Evolutionary conservation across 495 filamentous ascomycete genomes (phyloP), one percentile per base, ranked within the genome.

Genomic region (Astrocystis sublimbata): DNA sequence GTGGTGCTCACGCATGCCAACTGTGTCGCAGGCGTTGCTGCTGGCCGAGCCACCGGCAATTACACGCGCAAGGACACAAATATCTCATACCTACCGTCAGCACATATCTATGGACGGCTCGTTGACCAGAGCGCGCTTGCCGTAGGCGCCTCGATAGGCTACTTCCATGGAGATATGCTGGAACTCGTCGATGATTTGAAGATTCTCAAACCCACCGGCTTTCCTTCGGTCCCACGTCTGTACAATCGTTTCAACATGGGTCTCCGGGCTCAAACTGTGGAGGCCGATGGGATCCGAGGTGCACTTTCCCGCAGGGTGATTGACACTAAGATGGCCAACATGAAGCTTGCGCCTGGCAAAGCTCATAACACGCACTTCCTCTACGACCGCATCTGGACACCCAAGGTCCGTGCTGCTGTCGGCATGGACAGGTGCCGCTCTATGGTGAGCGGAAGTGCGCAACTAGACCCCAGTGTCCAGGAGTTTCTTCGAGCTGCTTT

Each of bases 331-430:
- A 83, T 89, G 33, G 90, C 89, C 40, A 88, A 82, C 67, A 83
- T 98, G 76, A 85, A 87, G 59, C 81, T 89, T 51, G 83, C 88
- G 2, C 76, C 81, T 54, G 86, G 84, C 61, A 83, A 88, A 65
- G 88, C 90, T 36, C 87, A 88, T 42, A 91, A 92, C 78, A 88
- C 82, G 67, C 96, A 98, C 74, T 79, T 88, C 26, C 64, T 98
- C 63, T 98, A 92, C 73, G 94, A 98, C 71, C 87, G 91, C 35
- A 88, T 98, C 70, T 98, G 92, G 91, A 84, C 88, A n/a, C 88
- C 86, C 66, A 96, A 97, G 78, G 89, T 98, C 24, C 79, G 81
- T n/a, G 78, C 86, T 30, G 91, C 86, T 15, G 77, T 98, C 9
- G 94, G 94, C 36, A 79, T 98, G 63, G 87, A 96, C 31, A 81